Evolutionary conservation across 73 alveolate genomes (phyloP).

Genomic region (Durusdinium trenchii): DNA sequence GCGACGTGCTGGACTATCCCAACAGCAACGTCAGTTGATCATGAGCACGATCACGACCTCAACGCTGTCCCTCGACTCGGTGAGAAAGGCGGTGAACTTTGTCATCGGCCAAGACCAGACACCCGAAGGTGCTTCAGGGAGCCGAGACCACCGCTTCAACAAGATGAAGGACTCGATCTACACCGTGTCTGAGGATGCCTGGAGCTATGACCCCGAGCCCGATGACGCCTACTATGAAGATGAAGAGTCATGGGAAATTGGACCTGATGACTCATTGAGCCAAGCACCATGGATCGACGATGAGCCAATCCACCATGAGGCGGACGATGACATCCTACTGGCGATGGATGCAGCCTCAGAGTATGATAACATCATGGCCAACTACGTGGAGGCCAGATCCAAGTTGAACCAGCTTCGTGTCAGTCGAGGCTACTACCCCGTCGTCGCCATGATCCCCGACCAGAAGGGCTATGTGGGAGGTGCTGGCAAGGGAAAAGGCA

Average conservation of each 20-base stretch:
- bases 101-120: background rate
- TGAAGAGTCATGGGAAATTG: background rate
- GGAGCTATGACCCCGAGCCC: background rate
- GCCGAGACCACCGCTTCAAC: background rate
- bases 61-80: background rate
- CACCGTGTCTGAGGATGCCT: background rate
- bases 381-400: background rate
- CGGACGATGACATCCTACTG: background rate
- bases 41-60: background rate
- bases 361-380: background rate
- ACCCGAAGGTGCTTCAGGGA: background rate
- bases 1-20: background rate
- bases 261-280: background rate
- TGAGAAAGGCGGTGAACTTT: background rate
- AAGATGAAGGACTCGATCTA: background rate
- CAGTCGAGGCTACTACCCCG: background rate
- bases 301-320: too few species aligned
- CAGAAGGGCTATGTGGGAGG: background rate
- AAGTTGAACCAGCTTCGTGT: background rate
- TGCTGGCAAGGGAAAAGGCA: background rate
- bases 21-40: background rate
- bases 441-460: background rate
- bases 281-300: background rate
- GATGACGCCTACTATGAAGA: background rate
- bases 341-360: background rate